Conservation (phyloP, 345 rosid genomes). For the Linum lewisii region DNA sequence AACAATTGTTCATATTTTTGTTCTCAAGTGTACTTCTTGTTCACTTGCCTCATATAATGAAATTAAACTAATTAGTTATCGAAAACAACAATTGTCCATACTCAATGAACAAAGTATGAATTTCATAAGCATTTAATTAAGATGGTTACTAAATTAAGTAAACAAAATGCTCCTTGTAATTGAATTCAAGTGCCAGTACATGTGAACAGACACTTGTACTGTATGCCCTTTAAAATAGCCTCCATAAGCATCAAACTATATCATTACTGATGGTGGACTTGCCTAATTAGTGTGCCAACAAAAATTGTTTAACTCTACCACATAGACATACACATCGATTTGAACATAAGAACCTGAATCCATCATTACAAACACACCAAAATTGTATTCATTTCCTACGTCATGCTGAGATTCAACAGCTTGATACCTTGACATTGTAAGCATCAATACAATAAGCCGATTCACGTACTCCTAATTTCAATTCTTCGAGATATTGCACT, state of each 20-base stretch:
- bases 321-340: too few species aligned
- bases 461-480: neutral
- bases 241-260: too few species aligned
- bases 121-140: neutral
- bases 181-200: neutral
- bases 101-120: neutral
- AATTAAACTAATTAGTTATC: constrained; percentile 7
- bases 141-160: too few species aligned
- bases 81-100: neutral
- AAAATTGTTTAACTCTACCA: too few species aligned
- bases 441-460: neutral
- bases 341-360: too few species aligned
- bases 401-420: too few species aligned
- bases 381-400: too few species aligned
- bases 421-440: neutral
- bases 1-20: neutral
- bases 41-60: constrained; percentile 45
- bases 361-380: too few species aligned
- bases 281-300: too few species aligned
- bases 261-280: too few species aligned
- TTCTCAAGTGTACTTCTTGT: constrained; percentile 95
- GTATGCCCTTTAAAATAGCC: too few species aligned
- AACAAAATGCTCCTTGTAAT: too few species aligned
- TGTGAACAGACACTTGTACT: constrained; percentile 10
- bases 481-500: neutral